Evolutionary conservation across 2,329 filamentous ascomycete species (phyloP).

Genomic region (Xylaria sp.): DNA sequence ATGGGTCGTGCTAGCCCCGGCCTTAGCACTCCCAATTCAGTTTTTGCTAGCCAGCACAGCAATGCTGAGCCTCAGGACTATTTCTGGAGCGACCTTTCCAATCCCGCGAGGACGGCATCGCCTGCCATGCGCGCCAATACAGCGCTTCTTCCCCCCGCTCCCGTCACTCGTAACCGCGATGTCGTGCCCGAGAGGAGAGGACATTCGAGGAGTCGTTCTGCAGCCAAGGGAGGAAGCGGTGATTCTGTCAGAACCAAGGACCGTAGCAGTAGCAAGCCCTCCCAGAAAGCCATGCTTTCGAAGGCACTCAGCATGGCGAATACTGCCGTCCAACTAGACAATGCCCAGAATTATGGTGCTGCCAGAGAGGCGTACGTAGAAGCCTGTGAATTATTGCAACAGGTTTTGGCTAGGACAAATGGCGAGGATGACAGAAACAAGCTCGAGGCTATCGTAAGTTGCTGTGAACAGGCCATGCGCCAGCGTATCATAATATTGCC

Average conservation of each 20-base stretch:
- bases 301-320: constrained; percentile 95
- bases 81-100: constrained; percentile 44
- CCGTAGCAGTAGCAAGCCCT: constrained; percentile 59
- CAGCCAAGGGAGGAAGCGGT: constrained; percentile 56
- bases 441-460: constrained; percentile 88
- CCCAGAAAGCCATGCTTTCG: constrained; percentile 96
- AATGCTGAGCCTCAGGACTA: constrained; percentile 42
- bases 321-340: constrained; percentile 93
- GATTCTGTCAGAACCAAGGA: constrained; percentile 55
- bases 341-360: constrained; percentile 92
- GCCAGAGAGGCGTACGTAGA: constrained; percentile 91
- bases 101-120: constrained; percentile 39
- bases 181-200: constrained; percentile 53
- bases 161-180: constrained; percentile 45
- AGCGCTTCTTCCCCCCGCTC: constrained; percentile 43
- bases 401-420: constrained; percentile 85
- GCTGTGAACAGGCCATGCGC: background rate
- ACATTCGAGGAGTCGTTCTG: constrained; percentile 60
- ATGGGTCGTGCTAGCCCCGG: constrained; percentile 43
- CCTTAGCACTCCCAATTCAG: constrained; percentile 39
- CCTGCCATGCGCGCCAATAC: constrained; percentile 41
- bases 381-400: constrained; percentile 86
- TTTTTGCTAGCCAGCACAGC: constrained; percentile 38
- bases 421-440: constrained; percentile 90
- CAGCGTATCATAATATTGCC: background rate